Base-by-base conservation (phyloP, 192 early-diverging fungal genomes). In the Ambispora gerdemannii region DNA sequence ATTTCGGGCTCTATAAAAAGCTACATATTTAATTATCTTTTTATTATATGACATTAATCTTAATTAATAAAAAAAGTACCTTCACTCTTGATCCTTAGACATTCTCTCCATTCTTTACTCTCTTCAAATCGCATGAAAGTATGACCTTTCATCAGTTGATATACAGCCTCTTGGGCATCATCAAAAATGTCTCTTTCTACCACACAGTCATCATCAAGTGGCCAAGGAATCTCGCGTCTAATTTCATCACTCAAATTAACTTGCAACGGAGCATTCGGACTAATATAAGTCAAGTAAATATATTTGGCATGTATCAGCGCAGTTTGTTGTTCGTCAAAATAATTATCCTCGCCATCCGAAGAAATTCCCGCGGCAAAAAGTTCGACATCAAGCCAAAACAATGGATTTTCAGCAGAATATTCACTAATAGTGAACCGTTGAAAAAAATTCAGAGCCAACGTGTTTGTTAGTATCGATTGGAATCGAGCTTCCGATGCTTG, bases 331-430 rank as follows among this genome's bases (percentile, higher is more conserved):
- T 72, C 52, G 10, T 73, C 60, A 56, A 51, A 65, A 38, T 66
- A 53, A 50, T 74, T 25, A n/a, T 47, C 60, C 50, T 64, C 51
- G 19, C 31, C 51, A 24, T 55, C 53, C 51, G 13, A 35, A 49
- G 67, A 43, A 33, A 55, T 27, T 47, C 72, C 64, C 20, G 68
- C 62, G 28, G 75, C 69, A 73, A 92, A 91, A 1, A 91, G 76
- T 75, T 95, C 93, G 8, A 93, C 89, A 59, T 93, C 92, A 52
- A 95, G 66, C 76, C 90, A 92, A 78, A 95, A 94, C 55, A 94
- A 74, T 19, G 92, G 70, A 33, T 90, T 86, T 75, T 95, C 92
- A 50, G 93, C 82, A 1, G 88, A 84, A 76, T 88, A 90, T 75
- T 95, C 92, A 49, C 81, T 80, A 56, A 87, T 65, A 70, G 85